Percentiles rank a stretch among this genome's conserved stretches.
phyloP scores from a whole-genome alignment of 2,329 filamentous ascomycete species.

The Colletotrichum gigasporum region DNA sequence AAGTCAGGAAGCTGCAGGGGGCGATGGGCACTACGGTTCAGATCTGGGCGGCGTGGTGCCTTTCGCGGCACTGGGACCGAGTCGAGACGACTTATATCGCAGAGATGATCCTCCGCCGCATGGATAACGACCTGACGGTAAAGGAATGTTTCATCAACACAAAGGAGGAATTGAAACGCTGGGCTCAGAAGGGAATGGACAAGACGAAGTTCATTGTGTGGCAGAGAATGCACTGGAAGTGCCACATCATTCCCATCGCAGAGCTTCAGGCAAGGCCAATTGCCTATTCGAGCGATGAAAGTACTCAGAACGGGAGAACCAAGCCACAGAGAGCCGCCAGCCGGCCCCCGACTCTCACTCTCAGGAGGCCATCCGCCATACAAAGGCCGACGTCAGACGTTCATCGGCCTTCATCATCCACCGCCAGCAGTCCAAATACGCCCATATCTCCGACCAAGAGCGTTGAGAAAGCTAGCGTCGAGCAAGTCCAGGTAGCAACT shows the following conservation, averaged over 20 bases:
- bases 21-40: not conserved
- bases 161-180: not conserved
- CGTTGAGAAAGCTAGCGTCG: no score
- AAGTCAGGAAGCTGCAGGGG: not conserved
- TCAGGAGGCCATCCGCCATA: no score
- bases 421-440: no score
- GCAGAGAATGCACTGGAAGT: conserved; percentile 13
- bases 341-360: no score
- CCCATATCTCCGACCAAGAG: no score
- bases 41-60: conserved; percentile 24
- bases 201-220: not conserved
- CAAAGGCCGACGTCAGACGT: no score
- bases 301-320: no score
- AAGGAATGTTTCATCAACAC: conserved; percentile 3
- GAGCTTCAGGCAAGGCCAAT: not conserved
- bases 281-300: no score
- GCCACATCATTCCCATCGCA: conserved; percentile 5
- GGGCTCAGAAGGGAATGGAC: not conserved
- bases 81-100: conserved; percentile 7
- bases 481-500: no score
- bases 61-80: not conserved
- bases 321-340: no score
- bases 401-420: no score
- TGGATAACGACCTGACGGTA: not conserved
- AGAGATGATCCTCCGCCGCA: not conserved